Conservation (phyloP, 352 stramenopile genomes). For the Globisporangium perplexum region DNA sequence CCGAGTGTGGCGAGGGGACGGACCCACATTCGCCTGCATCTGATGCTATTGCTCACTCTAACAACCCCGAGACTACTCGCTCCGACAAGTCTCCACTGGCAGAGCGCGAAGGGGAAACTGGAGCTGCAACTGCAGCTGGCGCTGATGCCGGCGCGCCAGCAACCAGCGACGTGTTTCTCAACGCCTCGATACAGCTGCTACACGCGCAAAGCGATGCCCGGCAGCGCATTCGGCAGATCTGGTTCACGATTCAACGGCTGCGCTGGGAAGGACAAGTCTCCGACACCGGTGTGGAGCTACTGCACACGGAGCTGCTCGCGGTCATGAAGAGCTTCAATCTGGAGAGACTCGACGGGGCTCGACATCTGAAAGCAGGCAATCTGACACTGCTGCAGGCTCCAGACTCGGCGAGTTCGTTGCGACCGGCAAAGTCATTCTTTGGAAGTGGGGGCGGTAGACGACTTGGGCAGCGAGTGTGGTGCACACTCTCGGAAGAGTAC, state of each 20-base stretch:
- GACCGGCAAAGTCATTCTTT: constrained; percentile 26
- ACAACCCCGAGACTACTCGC: background rate
- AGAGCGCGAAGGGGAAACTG: background rate
- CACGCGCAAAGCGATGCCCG: constrained; percentile 57
- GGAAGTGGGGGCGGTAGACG: constrained; percentile 8
- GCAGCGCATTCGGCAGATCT: constrained; percentile 55
- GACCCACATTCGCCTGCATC: background rate
- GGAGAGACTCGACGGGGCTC: constrained; percentile 51
- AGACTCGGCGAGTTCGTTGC: constrained; percentile 6
- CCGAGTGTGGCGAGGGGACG: background rate
- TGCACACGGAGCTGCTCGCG: constrained; percentile 30
- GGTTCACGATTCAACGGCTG: constrained; percentile 51
- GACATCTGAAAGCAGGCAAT: constrained; percentile 37
- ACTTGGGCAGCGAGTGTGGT: constrained; percentile 35
- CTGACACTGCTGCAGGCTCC: constrained; percentile 44
- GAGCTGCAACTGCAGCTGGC: too few relatives aligned
- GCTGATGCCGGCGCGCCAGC: too few relatives aligned
- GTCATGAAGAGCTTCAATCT: constrained; percentile 40
- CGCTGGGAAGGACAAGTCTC: constrained; percentile 33
- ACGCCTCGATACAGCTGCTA: constrained; percentile 57
- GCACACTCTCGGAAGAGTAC: constrained; percentile 50
- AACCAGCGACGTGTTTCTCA: constrained; percentile 33
- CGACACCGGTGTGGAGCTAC: constrained; percentile 23
- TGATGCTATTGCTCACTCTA: background rate
- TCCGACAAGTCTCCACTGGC: background rate